A percentile compares a stretch with the other conserved stretches of the same genome.
Conservation (phyloP, 148 eudicot species). For the Selenicereus undatus region DNA sequence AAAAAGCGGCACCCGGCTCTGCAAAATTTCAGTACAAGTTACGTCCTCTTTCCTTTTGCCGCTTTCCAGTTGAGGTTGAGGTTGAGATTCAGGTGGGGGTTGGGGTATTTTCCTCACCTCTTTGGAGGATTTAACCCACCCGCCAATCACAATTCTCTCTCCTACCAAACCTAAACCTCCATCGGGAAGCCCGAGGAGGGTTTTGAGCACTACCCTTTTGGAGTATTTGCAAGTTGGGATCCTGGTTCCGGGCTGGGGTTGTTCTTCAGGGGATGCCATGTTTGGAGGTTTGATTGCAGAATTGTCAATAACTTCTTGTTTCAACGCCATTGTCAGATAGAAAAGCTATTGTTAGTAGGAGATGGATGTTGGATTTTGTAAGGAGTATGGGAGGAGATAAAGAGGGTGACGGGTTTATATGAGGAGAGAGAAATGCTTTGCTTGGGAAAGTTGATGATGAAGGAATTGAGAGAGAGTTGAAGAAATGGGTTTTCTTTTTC, state of each 20-base stretch:
- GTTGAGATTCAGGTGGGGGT: conserved; percentile 11
- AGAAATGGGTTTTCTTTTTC: conserved; percentile 2
- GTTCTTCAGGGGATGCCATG: conserved; percentile 32
- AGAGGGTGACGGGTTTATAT: neutral
- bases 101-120: conserved; percentile 51
- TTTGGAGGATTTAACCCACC: conserved; percentile 88
- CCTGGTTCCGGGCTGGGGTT: conserved; percentile 28
- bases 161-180: conserved; percentile 55
- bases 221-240: conserved; percentile 52
- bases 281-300: conserved; percentile 12
- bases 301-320: conserved; percentile 16
- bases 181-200: conserved; percentile 44
- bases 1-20: conserved; percentile 52
- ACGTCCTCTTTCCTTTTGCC: conserved; percentile 36
- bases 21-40: conserved; percentile 66
- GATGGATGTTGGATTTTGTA: neutral
- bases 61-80: conserved; percentile 14
- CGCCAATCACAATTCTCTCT: conserved; percentile 64
- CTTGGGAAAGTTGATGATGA: conserved; percentile 40
- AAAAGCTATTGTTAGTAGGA: neutral
- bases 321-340: conserved; percentile 19
- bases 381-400: neutral
- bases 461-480: conserved; percentile 19
- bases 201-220: conserved; percentile 58
- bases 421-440: conserved; percentile 35